These are phyloP conservation scores for Ramaria sp. DNA, from an alignment of 768 basidiomycete genomes.

Conservation along the genomic window DNA sequence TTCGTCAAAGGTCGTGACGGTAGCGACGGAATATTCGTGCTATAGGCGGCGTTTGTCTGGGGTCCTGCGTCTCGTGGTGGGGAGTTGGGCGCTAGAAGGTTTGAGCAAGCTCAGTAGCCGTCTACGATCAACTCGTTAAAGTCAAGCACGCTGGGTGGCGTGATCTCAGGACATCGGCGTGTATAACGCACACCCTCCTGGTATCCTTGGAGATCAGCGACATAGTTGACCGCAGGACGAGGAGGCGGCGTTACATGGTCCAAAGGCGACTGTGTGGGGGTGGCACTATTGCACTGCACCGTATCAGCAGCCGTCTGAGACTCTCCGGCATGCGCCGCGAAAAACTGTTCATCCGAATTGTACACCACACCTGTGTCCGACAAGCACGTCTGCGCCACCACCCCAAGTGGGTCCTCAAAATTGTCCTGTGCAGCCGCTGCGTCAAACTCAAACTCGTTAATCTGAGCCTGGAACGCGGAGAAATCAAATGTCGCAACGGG, in stretches of 20 bases:
- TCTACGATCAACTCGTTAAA: constrained; percentile 8
- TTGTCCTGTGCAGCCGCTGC: neutral
- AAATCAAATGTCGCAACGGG: constrained; percentile 1
- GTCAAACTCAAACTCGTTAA: neutral
- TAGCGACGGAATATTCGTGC: neutral
- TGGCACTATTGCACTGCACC: neutral
- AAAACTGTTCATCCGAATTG: neutral
- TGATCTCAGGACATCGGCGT: neutral
- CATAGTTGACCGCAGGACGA: neutral
- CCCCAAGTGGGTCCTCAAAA: neutral
- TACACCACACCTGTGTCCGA: neutral
- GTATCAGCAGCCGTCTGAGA: neutral
- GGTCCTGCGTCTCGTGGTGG: too few relatives aligned
- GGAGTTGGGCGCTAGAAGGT: too few relatives aligned
- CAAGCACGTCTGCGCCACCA: neutral
- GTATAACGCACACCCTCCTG: neutral
- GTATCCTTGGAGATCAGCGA: neutral
- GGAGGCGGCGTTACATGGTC: neutral
- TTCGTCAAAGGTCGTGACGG: neutral
- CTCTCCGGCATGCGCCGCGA: neutral
- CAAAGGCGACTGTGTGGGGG: neutral
- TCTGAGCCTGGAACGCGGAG: neutral
- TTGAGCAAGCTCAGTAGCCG: neutral
- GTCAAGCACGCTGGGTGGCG: neutral
- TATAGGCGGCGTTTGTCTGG: neutral